Percentiles rank a stretch among this genome's conserved stretches.
These are phyloP conservation scores for Pseudonectria buxi DNA, from an alignment of 2,329 filamentous ascomycete species.

Conservation along the genomic window DNA sequence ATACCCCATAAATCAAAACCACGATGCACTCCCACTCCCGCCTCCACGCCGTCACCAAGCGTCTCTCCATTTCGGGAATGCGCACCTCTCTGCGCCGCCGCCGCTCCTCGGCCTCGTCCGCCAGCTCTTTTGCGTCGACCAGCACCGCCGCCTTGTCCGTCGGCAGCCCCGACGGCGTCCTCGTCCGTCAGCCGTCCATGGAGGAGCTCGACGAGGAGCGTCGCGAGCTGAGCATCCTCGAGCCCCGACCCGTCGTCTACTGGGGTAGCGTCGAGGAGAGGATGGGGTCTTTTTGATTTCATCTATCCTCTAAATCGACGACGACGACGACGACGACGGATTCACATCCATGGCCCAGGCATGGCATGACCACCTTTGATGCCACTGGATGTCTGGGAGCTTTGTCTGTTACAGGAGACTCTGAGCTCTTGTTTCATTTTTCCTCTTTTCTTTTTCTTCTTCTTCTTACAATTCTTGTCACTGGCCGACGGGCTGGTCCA, in stretches of 20 bases:
- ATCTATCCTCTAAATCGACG: too few species aligned
- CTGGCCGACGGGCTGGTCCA: too few species aligned
- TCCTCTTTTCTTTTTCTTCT: background rate
- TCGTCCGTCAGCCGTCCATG: conserved; percentile 51
- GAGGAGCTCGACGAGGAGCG: conserved; percentile 53
- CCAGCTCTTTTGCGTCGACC: conserved; percentile 36
- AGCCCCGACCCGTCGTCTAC: conserved; percentile 56
- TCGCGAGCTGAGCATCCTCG: conserved; percentile 49
- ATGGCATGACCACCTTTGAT: background rate
- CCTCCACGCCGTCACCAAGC: conserved; percentile 43
- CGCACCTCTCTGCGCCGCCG: conserved; percentile 46
- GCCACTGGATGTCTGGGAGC: too few species aligned
- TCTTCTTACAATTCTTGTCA: background rate
- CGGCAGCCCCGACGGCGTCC: conserved; percentile 52
- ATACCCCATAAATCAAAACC: conserved; percentile 16
- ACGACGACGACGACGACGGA: too few species aligned
- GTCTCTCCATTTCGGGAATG: conserved; percentile 43
- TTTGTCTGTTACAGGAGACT: too few species aligned
- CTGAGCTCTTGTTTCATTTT: background rate
- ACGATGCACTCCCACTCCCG: conserved; percentile 38
- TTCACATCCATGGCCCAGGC: too few species aligned
- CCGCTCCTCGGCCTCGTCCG: conserved; percentile 42
- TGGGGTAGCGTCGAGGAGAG: conserved; percentile 58
- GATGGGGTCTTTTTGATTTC: conserved; percentile 36
- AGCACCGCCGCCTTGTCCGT: conserved; percentile 38